Base-by-base conservation (phyloP, 805 yeast species). In the Jamesozyma rosinii region DNA sequence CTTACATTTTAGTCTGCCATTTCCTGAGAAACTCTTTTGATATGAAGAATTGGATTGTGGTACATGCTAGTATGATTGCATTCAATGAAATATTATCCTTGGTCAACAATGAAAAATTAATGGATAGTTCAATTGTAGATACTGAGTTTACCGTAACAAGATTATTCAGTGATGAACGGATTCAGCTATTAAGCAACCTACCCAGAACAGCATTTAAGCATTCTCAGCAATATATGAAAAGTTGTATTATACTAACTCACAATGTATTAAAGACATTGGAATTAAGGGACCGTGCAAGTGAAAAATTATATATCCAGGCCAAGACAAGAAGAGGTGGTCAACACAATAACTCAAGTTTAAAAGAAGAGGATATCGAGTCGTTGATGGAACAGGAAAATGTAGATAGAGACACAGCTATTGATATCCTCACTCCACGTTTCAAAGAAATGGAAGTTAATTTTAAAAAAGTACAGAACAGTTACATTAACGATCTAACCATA, bases 11-110 rank as follows among this genome's bases (percentile, higher is more conserved):
- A 21, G 66, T 82, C 3, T 49, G 64, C 10, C 58, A 64, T 18
- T 52, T 58, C 33, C 42, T 69, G 27, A 63, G 76, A 40, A 66
- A 66, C 13, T 65, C 76, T 10, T 62, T 49, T 35, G 69, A 66
- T 11, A 49, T 57, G 14, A 72, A 68, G 40, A 70, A 75, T 44
- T 78, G 78, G 70, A 75, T 76, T 41, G 69, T 84, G 2, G 72
- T 80, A 3, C 87, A 83, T 49, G 85, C 88, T 1, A 74, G 80
- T 2, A 74, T 84, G 74, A 68, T 76, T 34, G 74, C 84, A 43
- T 77, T 84, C 57, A 72, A 73, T 21, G 84, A 83, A 48, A 60
- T 88, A 30, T 62, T 90, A 4, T 53, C 71, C 10, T 56, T 71
- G 3, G 57, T 70, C 1, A 59, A 63, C 2, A 62, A 66, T 5